A percentile compares a stretch with the other conserved stretches of the same genome.
These are phyloP conservation scores for Penicillium daleae DNA, from an alignment of 495 filamentous ascomycete species.

Conservation along the genomic window DNA sequence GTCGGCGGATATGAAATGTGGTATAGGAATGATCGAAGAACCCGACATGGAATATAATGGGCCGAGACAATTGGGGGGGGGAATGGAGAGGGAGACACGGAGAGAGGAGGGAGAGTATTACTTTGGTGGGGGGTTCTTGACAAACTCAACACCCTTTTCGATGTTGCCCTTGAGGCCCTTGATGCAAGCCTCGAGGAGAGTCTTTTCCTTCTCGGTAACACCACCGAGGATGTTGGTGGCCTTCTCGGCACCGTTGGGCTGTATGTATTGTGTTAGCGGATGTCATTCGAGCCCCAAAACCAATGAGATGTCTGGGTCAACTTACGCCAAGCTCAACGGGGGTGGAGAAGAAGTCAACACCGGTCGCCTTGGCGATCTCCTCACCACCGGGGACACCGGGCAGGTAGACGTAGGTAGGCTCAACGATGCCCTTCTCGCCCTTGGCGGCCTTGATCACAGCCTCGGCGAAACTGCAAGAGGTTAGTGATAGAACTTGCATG, in stretches of 20 bases:
- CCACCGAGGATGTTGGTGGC: conserved; percentile 74
- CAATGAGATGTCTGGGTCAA: conserved; percentile 16
- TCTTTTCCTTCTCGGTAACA: conserved; percentile 82
- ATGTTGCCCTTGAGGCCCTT: conserved; percentile 88
- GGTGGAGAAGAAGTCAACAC: conserved; percentile 93
- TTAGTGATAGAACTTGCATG: conserved; percentile 28
- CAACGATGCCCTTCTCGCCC: conserved; percentile 88
- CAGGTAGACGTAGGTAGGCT: conserved; percentile 94
- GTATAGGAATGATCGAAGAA: conserved; percentile 9
- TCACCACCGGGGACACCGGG: conserved; percentile 87
- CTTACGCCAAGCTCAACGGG: conserved; percentile 93
- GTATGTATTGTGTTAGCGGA: conserved; percentile 27
- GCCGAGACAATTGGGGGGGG: conserved; percentile 2
- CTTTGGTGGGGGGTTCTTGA: conserved; percentile 79
- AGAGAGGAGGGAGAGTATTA: conserved; percentile 47
- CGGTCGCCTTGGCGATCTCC: conserved; percentile 76
- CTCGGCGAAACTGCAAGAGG: conserved; percentile 77
- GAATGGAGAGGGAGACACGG: conserved; percentile 17
- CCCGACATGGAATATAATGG: not conserved
- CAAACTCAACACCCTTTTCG: conserved; percentile 87
- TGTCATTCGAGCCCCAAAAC: not conserved
- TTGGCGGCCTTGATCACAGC: conserved; percentile 84
- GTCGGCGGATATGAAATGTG: conserved; percentile 23
- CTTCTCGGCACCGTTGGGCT: conserved; percentile 84
- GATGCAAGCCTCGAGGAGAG: conserved; percentile 74